Evolutionary conservation across 176 grass and related monocot genomes (phyloP).

Genomic region (Phragmites australis): DNA sequence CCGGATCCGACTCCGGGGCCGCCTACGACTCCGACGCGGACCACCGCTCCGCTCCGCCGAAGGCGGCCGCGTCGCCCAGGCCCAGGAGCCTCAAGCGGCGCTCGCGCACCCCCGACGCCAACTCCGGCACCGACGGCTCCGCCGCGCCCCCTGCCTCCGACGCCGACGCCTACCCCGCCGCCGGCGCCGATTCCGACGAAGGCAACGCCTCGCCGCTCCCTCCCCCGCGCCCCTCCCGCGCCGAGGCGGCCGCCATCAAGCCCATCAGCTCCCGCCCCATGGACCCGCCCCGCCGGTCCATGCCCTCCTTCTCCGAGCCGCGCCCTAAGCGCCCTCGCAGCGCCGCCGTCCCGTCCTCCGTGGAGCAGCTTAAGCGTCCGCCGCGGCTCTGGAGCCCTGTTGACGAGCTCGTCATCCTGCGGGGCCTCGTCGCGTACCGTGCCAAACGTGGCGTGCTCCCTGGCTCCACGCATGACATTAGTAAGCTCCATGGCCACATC

Average conservation of each 20-base stretch:
- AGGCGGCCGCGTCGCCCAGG: slow-evolving; percentile 8
- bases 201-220: slow-evolving; percentile 39
- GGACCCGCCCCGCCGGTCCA: slow-evolving; percentile 39
- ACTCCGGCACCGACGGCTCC: slow-evolving; percentile 38
- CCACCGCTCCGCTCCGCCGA: slow-evolving; percentile 13
- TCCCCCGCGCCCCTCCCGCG: slow-evolving; percentile 40
- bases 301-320: slow-evolving; percentile 34
- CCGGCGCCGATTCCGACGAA: slow-evolving; percentile 33
- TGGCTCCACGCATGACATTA: slow-evolving; percentile 41
- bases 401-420: slow-evolving; percentile 61
- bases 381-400: slow-evolving; percentile 57
- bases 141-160: slow-evolving; percentile 22
- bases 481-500: slow-evolving; percentile 44
- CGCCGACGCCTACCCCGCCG: slow-evolving; percentile 27
- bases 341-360: slow-evolving; percentile 16
- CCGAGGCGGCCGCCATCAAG: slow-evolving; percentile 59
- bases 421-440: slow-evolving; percentile 51
- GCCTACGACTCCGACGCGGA: slow-evolving; percentile 42
- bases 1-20: slow-evolving; percentile 51
- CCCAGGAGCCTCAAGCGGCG: slow-evolving; percentile 26
- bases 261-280: slow-evolving; percentile 70
- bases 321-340: slow-evolving; percentile 55
- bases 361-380: slow-evolving; percentile 46
- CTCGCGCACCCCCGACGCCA: slow-evolving; percentile 26
- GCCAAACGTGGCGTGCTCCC: slow-evolving; percentile 49